Evolutionary conservation across 2,329 filamentous ascomycete genomes (phyloP), one percentile per base, ranked within the genome.

Genomic region (Nemania sp.): DNA sequence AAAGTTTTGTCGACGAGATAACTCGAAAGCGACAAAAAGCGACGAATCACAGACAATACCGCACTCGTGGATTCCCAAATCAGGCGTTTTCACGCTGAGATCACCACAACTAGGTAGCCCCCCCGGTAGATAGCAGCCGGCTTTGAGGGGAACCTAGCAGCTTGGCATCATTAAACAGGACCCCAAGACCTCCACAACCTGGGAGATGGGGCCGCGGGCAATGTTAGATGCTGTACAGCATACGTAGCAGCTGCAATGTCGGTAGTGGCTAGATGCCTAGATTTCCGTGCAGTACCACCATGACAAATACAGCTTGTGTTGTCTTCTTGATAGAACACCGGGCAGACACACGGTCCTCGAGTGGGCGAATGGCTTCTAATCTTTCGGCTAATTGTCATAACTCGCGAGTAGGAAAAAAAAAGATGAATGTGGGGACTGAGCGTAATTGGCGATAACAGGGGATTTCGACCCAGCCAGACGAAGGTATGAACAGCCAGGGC

Each of bases 151-250:
- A 69, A 60, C 64, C 63, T 41, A 55, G 66, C 54, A 32, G 10
- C 67, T 71, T 71, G 67, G 67, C 67, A 64, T 69, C 54, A 58
- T 62, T 45, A 60, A 59, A 57, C 47, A 62, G 38, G 56, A 18
- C 38, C 29, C 41, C 5, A 53, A 27, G 55, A 22, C 54, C 29
- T 68, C 63, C 45, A 65, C 54, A 57, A 66, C 45, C 52, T 55
- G 49, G 26, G n/a, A 27, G 51, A 62, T 26, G 29, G 22, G 41
- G 41, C 47, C 43, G 52, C 41, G 45, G 61, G 20, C 15, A 27
- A 52, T 47, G 27, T 43, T 18, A 35, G 32, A 49, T 59, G 22
- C 35, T 38, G 41, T 45, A n/a, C n/a, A n/a, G n/a, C n/a, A n/a
- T n/a, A 61, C 32, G 58, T 51, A 55, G 41, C 55, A 59, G 56